phyloP scores from a whole-genome alignment of 768 basidiomycete genomes.

The Panellus pusillus region DNA sequence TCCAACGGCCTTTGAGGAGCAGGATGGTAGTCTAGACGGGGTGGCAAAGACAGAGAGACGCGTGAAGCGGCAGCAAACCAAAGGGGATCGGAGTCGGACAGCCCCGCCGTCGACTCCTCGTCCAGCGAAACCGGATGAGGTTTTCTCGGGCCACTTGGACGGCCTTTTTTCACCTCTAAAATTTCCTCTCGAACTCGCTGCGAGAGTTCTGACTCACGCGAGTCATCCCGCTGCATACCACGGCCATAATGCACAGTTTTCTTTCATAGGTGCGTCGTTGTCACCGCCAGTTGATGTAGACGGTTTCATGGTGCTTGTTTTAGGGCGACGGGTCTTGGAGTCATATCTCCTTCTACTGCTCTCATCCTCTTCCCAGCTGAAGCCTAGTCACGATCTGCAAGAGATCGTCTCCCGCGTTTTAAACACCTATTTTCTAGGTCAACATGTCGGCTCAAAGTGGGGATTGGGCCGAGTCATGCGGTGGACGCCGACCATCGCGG shows the following conservation, averaged over 20 bases:
- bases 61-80: neutral
- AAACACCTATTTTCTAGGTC: slow-evolving; percentile 71
- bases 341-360: slow-evolving; percentile 76
- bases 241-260: slow-evolving; percentile 72
- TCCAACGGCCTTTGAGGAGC: neutral
- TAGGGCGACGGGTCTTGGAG: slow-evolving; percentile 77
- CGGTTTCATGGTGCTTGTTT: neutral
- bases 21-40: too few relatives aligned
- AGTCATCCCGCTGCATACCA: slow-evolving; percentile 66
- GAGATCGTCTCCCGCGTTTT: slow-evolving; percentile 54
- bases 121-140: slow-evolving; percentile 14
- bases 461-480: slow-evolving; percentile 68
- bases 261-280: slow-evolving; percentile 64
- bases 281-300: neutral
- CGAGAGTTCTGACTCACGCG: slow-evolving; percentile 73
- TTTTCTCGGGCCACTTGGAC: slow-evolving; percentile 56
- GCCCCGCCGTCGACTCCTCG: slow-evolving; percentile 1
- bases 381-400: slow-evolving; percentile 56
- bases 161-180: slow-evolving; percentile 62
- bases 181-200: slow-evolving; percentile 71
- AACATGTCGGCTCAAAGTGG: slow-evolving; percentile 77
- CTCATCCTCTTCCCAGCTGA: slow-evolving; percentile 50
- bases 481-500: slow-evolving; percentile 64
- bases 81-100: neutral
- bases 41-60: neutral